Evolutionary conservation across 164 flowering plant genomes (phyloP), one percentile per base, ranked within the genome.

Genomic region (Annona squamosa): DNA sequence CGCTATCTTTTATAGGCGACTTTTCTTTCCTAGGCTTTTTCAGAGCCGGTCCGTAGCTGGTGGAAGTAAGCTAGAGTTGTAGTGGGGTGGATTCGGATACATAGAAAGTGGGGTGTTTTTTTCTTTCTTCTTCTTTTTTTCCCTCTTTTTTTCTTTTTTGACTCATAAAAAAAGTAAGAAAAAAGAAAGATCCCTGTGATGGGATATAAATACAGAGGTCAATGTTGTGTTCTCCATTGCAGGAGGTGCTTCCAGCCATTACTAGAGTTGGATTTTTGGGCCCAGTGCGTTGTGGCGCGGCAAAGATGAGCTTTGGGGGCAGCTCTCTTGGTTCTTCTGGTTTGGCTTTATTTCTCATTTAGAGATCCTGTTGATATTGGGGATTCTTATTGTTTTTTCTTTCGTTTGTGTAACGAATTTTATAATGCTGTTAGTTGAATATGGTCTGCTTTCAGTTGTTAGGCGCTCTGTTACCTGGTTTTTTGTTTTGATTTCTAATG

Each of bases 221-320:
- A 67, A 65, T 77, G 70, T 81, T 71, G 69, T 72, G 83, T 81
- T 73, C 77, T 77, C 80, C 92, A 88, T 84, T 81, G 85, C 86
- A 86, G 79, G 74, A 64, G 65, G 57, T 75, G 80, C 76, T 76
- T 78, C 72, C 66, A 76, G 65, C 80, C 67, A 46, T 75, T 79
- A 66, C 78, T 76, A 70, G 67, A 71, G 74, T 72, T 45, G 77
- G 67, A 17, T 66, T 73, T 44, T 52, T 52, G 48, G 70, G 80
- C 65, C 63, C 68, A 6, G 48, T 70, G 68, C 57, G 44, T 70
- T 65, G 26, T 71, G 66, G 43, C 17, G 46, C 66, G 13, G 66
- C 17, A 37, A 79, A 80, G 67, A 95, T 92, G 97, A 92, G 96
- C 89, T 86, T 82, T 72, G 68, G 85, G 67, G 85, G 85, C 77